A percentile compares a stretch with the other conserved stretches of the same genome.
phyloP scores from a whole-genome alignment of 2,329 filamentous ascomycete genomes.

The Fusarium metavorans region DNA sequence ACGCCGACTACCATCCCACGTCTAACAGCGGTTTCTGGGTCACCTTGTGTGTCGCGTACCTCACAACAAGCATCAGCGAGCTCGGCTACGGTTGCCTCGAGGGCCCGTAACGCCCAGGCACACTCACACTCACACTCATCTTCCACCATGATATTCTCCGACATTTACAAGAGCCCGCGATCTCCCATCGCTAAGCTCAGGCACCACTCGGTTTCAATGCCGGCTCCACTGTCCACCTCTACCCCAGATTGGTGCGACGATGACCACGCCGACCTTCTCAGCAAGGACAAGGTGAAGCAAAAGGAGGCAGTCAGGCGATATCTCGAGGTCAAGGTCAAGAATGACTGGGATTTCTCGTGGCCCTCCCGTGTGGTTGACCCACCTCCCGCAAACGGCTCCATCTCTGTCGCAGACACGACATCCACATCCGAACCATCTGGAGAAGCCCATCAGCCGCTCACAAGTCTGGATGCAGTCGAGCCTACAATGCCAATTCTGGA shows the following conservation, averaged over 20 bases:
- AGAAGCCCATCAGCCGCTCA: neutral
- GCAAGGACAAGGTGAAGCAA: conserved; percentile 71
- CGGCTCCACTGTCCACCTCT: conserved; percentile 44
- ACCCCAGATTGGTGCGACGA: conserved; percentile 56
- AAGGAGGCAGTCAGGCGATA: conserved; percentile 72
- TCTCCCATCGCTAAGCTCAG: conserved; percentile 66
- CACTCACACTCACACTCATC: conserved; percentile 7
- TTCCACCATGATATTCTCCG: conserved; percentile 67
- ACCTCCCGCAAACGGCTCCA: conserved; percentile 5
- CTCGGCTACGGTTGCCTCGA: conserved; percentile 23
- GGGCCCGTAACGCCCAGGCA: conserved; percentile 36
- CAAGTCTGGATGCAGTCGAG: conserved; percentile 24
- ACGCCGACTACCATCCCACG: conserved; percentile 28
- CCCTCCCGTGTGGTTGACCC: conserved; percentile 50
- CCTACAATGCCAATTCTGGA: conserved; percentile 42
- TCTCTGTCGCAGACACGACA: conserved; percentile 13
- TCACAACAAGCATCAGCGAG: conserved; percentile 14
- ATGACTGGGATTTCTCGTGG: conserved; percentile 73
- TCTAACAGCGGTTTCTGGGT: conserved; percentile 13
- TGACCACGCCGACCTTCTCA: conserved; percentile 71
- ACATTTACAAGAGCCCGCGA: conserved; percentile 68
- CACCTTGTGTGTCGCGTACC: conserved; percentile 19
- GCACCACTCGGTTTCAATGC: conserved; percentile 49
- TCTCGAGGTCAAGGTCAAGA: conserved; percentile 65
- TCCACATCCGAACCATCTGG: conserved; percentile 19